Conservation (phyloP, 2,329 filamentous ascomycete species). For the Ophiostoma australiae region DNA sequence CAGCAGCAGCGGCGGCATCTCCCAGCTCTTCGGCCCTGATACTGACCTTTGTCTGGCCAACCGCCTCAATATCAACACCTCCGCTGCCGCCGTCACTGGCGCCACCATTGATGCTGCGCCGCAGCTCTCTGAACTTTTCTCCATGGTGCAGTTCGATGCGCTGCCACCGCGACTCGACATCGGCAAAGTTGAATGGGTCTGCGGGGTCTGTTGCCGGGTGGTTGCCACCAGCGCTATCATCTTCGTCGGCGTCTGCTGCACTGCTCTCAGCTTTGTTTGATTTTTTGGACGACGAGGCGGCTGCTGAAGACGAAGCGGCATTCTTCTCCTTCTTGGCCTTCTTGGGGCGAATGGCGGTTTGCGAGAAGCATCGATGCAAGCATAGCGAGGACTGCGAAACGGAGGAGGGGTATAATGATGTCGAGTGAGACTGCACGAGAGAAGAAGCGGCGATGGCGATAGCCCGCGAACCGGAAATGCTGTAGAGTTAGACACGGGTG, state of each 20-base stretch:
- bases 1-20: neutral
- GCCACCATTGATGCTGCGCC: slow-evolving; percentile 19
- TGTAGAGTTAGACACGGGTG: neutral
- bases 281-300: neutral
- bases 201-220: slow-evolving; percentile 22
- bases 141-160: slow-evolving; percentile 26
- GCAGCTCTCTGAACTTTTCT: slow-evolving; percentile 29
- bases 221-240: slow-evolving; percentile 16
- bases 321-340: slow-evolving; percentile 28
- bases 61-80: slow-evolving; percentile 27
- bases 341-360: slow-evolving; percentile 22
- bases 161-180: slow-evolving; percentile 28
- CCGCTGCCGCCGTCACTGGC: slow-evolving; percentile 19
- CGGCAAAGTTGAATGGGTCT: slow-evolving; percentile 27
- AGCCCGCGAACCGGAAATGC: neutral
- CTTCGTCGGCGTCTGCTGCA: slow-evolving; percentile 20
- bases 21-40: slow-evolving; percentile 6
- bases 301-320: neutral
- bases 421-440: neutral
- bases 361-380: slow-evolving; percentile 22
- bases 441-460: neutral
- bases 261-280: neutral
- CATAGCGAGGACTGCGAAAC: neutral
- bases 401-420: neutral
- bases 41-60: slow-evolving; percentile 25